Conservation (phyloP, 2,329 filamentous ascomycete genomes). For the Stemphylium beticola region DNA sequence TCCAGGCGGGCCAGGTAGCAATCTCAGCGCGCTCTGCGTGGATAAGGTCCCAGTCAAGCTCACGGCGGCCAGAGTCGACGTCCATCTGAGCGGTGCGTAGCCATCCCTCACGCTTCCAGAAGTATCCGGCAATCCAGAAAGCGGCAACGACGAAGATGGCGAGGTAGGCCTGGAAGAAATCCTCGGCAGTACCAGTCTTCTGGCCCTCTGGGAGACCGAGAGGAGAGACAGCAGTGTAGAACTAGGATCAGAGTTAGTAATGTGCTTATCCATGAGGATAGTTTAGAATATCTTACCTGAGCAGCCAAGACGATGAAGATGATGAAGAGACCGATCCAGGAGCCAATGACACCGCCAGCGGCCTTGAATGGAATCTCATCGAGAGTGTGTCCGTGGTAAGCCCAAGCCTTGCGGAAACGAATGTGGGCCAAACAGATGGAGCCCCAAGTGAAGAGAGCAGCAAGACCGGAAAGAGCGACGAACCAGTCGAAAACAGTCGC, state of each 20-base stretch:
- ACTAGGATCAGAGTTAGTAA: slow-evolving; percentile 32
- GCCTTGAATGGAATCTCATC: slow-evolving; percentile 55
- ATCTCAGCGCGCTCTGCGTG: slow-evolving; percentile 60
- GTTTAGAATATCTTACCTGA: slow-evolving; percentile 36
- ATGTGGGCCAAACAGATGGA: slow-evolving; percentile 92
- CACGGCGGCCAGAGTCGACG: slow-evolving; percentile 68
- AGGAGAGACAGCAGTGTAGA: slow-evolving; percentile 50
- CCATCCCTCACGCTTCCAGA: slow-evolving; percentile 71
- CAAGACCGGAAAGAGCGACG: slow-evolving; percentile 73
- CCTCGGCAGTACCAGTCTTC: slow-evolving; percentile 42
- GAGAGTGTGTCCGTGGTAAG: slow-evolving; percentile 47
- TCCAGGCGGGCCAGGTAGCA: slow-evolving; percentile 61
- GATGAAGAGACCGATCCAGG: slow-evolving; percentile 49
- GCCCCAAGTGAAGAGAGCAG: slow-evolving; percentile 78
- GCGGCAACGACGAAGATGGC: slow-evolving; percentile 53
- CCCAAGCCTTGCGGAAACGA: slow-evolving; percentile 72
- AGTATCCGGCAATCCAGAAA: slow-evolving; percentile 58
- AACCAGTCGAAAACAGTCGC: slow-evolving; percentile 74
- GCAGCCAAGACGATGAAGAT: slow-evolving; percentile 49
- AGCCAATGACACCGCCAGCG: slow-evolving; percentile 49
- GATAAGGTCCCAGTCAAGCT: slow-evolving; percentile 70
- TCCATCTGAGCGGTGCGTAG: slow-evolving; percentile 66
- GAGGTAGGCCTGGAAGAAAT: slow-evolving; percentile 57
- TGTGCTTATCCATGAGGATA: neutral
- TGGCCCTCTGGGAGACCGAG: slow-evolving; percentile 15